Evolutionary conservation across 768 basidiomycete genomes (phyloP), one percentile per base, ranked within the genome.

Genomic region (Mycena floridula): DNA sequence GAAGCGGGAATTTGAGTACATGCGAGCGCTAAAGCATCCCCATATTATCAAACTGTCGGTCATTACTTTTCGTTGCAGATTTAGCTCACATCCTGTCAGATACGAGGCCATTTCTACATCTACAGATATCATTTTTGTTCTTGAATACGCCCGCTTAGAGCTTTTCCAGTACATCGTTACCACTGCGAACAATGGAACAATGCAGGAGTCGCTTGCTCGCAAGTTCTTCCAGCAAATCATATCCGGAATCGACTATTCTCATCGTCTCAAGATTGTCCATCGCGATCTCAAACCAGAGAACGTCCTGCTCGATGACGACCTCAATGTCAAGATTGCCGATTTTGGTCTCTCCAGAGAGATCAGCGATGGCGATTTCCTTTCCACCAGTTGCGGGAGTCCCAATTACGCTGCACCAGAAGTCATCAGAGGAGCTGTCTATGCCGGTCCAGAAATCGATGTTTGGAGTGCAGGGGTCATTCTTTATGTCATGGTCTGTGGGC

Each of bases 381-480:
- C 92, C 57, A 99, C 96, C 7, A 94, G 90, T 53, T 99, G 96
- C 62, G 95, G 96, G 1, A 93, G 90, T 60, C 96, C 96, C 1
- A 98, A 99, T 62, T 99, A 99, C 56, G 96, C 96, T 44, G 95
- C 96, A 0, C 96, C 96, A 2, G 96, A 99, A 59, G 95, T 99
- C 56, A 96, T 99, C 51, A 79, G 85, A 15, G 96, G 96, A 5
- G 89, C 89, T 23, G 75, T 94, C 7, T 99, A 99, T 59, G 92
- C 92, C 0, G 96, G 96, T 1, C 94, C 95, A 0, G 96, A 98
- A 65, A 96, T 98, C 56, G 96, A 99, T 52, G 92, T 98, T 9
- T 99, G 96, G 96, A 92, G 89, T 54, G 89, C 89, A 44, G 96
- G 96, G 0, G 95, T 99, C n/a, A 98, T 99, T 53, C 77, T 99